These are phyloP conservation scores for Naumovozyma dairenensis DNA, from an alignment of 805 yeast genomes.

Conservation along the genomic window DNA sequence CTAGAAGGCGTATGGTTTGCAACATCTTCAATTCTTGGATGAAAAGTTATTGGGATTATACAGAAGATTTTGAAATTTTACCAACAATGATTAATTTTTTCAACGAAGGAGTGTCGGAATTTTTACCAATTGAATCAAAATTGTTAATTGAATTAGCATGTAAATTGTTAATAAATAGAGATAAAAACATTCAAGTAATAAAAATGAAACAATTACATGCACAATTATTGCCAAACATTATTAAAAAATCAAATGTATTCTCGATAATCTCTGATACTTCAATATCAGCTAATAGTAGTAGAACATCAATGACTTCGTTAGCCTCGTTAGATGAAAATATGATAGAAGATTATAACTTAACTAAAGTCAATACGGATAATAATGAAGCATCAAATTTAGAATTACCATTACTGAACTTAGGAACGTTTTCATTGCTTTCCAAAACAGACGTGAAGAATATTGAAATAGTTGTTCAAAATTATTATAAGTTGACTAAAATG, in stretches of 20 bases:
- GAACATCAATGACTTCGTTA: constrained; percentile 22
- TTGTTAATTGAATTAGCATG: constrained; percentile 54
- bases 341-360: constrained; percentile 50
- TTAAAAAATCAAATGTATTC: constrained; percentile 5
- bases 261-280: constrained; percentile 33
- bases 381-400: constrained; percentile 32
- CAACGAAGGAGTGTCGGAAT: constrained; percentile 59
- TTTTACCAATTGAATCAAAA: constrained; percentile 57
- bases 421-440: constrained; percentile 31
- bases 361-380: constrained; percentile 30
- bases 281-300: constrained; percentile 8
- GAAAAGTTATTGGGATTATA: constrained; percentile 78
- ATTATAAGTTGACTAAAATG: background rate
- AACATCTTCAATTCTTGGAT: constrained; percentile 74
- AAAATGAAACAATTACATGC: background rate
- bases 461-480: constrained; percentile 33
- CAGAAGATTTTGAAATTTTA: constrained; percentile 47
- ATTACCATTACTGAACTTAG: constrained; percentile 22
- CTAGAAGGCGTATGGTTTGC: constrained; percentile 57
- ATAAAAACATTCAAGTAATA: background rate
- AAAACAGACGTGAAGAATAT: constrained; percentile 28
- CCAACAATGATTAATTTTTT: constrained; percentile 69
- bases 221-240: constrained; percentile 8
- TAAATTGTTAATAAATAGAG: constrained; percentile 28
- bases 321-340: constrained; percentile 36